Evolutionary conservation across 352 stramenopile species (phyloP).

Genomic region (Globisporangium cylindrosporum): DNA sequence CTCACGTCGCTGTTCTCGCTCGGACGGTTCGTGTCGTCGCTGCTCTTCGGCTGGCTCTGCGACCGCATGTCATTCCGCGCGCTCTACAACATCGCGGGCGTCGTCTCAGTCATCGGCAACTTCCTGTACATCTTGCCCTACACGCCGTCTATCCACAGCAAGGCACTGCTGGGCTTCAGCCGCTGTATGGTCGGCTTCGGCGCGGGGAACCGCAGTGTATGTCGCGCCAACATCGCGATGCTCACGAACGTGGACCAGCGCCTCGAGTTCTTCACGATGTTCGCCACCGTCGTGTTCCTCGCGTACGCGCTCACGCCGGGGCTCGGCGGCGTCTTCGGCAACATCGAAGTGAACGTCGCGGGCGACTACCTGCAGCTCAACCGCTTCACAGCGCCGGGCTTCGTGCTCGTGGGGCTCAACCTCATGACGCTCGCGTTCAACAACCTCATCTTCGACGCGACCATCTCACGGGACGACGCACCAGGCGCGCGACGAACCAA

Average conservation of each 20-base stretch:
- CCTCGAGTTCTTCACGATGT: constrained; percentile 59
- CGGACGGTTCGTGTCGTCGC: constrained; percentile 56
- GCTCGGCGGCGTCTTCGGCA: constrained; percentile 45
- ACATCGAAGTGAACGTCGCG: constrained; percentile 34
- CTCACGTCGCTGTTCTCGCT: constrained; percentile 41
- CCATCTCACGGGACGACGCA: constrained; percentile 42
- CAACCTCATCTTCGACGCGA: constrained; percentile 45
- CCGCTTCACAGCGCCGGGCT: constrained; percentile 49
- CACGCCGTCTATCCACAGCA: no score
- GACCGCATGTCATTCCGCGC: constrained; percentile 57
- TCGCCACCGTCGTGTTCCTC: constrained; percentile 62
- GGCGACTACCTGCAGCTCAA: constrained; percentile 55
- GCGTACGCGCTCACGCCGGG: constrained; percentile 24
- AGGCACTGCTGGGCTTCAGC: no score
- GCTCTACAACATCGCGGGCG: constrained; percentile 46
- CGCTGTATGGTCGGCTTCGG: no score
- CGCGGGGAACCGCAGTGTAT: constrained; percentile 69
- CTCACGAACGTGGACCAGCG: constrained; percentile 57
- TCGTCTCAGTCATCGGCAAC: constrained; percentile 11
- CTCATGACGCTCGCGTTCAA: constrained; percentile 41
- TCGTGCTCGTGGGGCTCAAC: constrained; percentile 52
- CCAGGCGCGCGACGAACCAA: constrained; percentile 13
- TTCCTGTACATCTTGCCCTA: no score
- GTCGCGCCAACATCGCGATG: constrained; percentile 62
- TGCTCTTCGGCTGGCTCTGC: constrained; percentile 60